A percentile compares a stretch with the other conserved stretches of the same genome.
Conservation (phyloP, 805 yeast genomes). For the Saccharomycopsis fodiens region DNA sequence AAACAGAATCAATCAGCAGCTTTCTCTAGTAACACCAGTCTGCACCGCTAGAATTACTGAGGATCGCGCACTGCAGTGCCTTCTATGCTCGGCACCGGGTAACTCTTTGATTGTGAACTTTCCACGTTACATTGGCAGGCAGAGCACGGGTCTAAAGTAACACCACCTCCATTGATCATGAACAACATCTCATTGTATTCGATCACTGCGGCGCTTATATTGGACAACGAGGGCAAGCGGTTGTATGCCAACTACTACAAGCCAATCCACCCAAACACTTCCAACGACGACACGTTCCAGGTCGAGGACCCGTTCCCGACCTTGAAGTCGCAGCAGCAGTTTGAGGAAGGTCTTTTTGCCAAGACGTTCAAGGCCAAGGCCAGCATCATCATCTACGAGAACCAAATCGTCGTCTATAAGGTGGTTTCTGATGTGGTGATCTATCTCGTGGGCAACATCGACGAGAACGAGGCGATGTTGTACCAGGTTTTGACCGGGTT, state of each 20-base stretch:
- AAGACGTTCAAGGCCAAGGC: slow-evolving; percentile 78
- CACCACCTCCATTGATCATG: slow-evolving; percentile 30
- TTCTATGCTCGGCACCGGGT: too few relatives aligned
- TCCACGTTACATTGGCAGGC: neutral
- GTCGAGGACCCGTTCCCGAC: slow-evolving; percentile 29
- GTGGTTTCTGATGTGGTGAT: slow-evolving; percentile 71
- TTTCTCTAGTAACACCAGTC: too few relatives aligned
- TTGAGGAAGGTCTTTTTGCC: slow-evolving; percentile 62
- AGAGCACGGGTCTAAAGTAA: neutral
- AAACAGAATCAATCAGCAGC: too few relatives aligned
- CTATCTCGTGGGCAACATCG: slow-evolving; percentile 62
- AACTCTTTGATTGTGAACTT: too few relatives aligned
- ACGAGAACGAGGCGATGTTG: slow-evolving; percentile 80
- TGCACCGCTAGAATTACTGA: too few relatives aligned
- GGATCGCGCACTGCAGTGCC: too few relatives aligned
- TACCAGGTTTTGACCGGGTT: slow-evolving; percentile 71
- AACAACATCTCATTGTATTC: slow-evolving; percentile 65
- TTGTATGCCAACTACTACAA: slow-evolving; percentile 79
- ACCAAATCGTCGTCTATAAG: slow-evolving; percentile 77
- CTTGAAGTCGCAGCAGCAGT: slow-evolving; percentile 59
- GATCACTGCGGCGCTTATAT: slow-evolving; percentile 68
- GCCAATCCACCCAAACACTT: slow-evolving; percentile 43
- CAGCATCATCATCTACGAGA: slow-evolving; percentile 75
- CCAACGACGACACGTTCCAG: slow-evolving; percentile 19
- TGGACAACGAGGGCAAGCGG: slow-evolving; percentile 76